Conservation (phyloP, 2,329 filamentous ascomycete species). For the Arthrobotrys conoides region DNA sequence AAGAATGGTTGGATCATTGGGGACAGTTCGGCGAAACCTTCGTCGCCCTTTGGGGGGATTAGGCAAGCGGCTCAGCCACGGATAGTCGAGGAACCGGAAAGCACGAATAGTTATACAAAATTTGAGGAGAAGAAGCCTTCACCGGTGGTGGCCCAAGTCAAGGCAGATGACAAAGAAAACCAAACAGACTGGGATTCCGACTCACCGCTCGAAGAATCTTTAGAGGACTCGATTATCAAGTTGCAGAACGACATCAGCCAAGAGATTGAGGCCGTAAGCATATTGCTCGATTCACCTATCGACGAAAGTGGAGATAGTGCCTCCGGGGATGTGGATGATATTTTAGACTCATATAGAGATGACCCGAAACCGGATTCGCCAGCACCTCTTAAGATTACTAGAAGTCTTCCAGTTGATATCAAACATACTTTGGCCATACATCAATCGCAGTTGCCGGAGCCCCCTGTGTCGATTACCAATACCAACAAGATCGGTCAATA, state of each 20-base stretch:
- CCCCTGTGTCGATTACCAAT: conserved; percentile 40
- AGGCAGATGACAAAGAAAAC: conserved; percentile 46
- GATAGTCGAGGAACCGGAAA: conserved; percentile 32
- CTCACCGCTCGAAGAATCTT: conserved; percentile 24
- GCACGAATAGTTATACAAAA: conserved; percentile 24
- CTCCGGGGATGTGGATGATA: conserved; percentile 10
- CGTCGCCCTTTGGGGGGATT: conserved; percentile 39
- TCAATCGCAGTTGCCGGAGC: conserved; percentile 44
- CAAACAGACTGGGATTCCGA: conserved; percentile 7
- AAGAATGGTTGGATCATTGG: conserved; percentile 57
- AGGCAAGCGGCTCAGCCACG: conserved; percentile 33
- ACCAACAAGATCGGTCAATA: conserved; percentile 54
- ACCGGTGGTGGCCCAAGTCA: conserved; percentile 23
- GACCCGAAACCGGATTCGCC: conserved; percentile 42
- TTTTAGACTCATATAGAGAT: conserved; percentile 20
- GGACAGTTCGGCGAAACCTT: conserved; percentile 23
- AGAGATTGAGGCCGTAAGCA: conserved; percentile 57
- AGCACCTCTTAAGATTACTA: conserved; percentile 53
- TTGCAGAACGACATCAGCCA: conserved; percentile 54
- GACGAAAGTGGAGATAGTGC: conserved; percentile 28
- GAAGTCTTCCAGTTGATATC: conserved; percentile 52
- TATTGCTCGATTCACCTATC: conserved; percentile 50
- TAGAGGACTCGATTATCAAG: conserved; percentile 52
- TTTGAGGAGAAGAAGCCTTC: conserved; percentile 32
- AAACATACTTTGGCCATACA: conserved; percentile 46